These are phyloP conservation scores for Paracoccidioides brasiliensis DNA, from an alignment of 2,329 filamentous ascomycete genomes.

Conservation along the genomic window DNA sequence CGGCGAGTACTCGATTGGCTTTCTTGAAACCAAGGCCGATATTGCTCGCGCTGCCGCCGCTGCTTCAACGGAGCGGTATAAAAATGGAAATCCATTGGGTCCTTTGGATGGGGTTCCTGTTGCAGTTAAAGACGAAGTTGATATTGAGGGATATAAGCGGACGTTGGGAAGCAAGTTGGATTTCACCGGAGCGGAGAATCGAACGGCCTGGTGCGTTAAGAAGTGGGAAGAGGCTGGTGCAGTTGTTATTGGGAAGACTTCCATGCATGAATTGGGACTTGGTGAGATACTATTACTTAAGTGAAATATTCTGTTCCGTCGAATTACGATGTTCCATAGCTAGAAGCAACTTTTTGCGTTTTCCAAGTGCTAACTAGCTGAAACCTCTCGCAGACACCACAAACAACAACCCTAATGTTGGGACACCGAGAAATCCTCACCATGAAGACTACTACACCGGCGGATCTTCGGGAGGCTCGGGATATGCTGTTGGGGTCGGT, in stretches of 20 bases:
- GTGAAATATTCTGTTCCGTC: neutral
- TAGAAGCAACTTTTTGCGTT: neutral
- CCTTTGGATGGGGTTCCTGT: slow-evolving; percentile 72
- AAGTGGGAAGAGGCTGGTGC: slow-evolving; percentile 63
- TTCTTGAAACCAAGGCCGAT: slow-evolving; percentile 54
- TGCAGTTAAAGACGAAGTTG: slow-evolving; percentile 69
- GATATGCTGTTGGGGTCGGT: slow-evolving; percentile 55
- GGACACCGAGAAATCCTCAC: slow-evolving; percentile 65
- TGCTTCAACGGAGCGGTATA: slow-evolving; percentile 61
- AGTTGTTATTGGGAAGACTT: slow-evolving; percentile 60
- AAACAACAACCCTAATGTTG: slow-evolving; percentile 66
- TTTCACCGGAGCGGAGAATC: slow-evolving; percentile 36
- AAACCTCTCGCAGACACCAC: slow-evolving; percentile 46
- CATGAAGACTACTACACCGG: slow-evolving; percentile 67
- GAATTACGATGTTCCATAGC: neutral
- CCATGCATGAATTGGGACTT: slow-evolving; percentile 69
- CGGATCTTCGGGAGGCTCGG: slow-evolving; percentile 66
- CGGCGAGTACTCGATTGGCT: slow-evolving; percentile 56
- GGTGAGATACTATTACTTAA: slow-evolving; percentile 28
- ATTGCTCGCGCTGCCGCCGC: slow-evolving; percentile 53
- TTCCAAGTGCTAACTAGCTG: neutral
- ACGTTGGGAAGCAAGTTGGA: slow-evolving; percentile 52
- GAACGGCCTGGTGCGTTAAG: slow-evolving; percentile 57
- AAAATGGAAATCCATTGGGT: slow-evolving; percentile 50
- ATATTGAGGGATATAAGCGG: slow-evolving; percentile 56